Evolutionary conservation across 106 monocot species (phyloP), one percentile per base, ranked within the genome.

Genomic region (Chionographis japonica): DNA sequence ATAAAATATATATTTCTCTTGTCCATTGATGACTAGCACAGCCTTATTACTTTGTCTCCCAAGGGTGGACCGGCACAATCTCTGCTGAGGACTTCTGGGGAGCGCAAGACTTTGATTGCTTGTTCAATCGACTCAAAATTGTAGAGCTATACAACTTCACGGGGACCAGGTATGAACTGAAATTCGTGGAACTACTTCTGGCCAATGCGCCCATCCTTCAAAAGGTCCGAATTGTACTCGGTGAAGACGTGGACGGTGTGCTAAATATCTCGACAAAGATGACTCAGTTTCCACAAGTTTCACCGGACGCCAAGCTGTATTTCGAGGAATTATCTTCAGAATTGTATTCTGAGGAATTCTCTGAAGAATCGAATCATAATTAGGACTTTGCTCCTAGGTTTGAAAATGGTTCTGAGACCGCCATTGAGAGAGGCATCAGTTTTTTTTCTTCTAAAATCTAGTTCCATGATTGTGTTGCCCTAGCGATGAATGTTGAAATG

Each of bases 141-240:
- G 36, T 58, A 58, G 54, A 69, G 27, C 0, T 57, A 18, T 20
- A 8, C 9, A 17, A 27, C 43, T 69, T 69, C 42, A 41, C 46
- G 1, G 69, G 69, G 42, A 46, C 17, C 58, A 58, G n/a, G 19
- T 69, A 58, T 59, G 69, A 69, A 58, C 40, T 69, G 56, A 46
- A 27, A 36, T 39, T 69, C 27, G 40, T 59, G 42, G 43, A 68
- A 58, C 58, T 54, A 36, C 4, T 69, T 42, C 69, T 69, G 12
- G 69, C 69, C 10, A 49, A 69, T 46, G 41, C 69, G 6, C 40
- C 69, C 18, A 46, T 69, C 42, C 69, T 69, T 14, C 46, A 69
- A 6, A 68, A 16, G 40, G 17, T 69, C 40, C 19, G 27, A 20
- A 36, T 51, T 35, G 18, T 50, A 20, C 43, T 65, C 50, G 27